Evolutionary conservation across 1,139 yeast genomes (phyloP), one percentile per base, ranked within the genome.

Genomic region (Sugiyamaella sp.): DNA sequence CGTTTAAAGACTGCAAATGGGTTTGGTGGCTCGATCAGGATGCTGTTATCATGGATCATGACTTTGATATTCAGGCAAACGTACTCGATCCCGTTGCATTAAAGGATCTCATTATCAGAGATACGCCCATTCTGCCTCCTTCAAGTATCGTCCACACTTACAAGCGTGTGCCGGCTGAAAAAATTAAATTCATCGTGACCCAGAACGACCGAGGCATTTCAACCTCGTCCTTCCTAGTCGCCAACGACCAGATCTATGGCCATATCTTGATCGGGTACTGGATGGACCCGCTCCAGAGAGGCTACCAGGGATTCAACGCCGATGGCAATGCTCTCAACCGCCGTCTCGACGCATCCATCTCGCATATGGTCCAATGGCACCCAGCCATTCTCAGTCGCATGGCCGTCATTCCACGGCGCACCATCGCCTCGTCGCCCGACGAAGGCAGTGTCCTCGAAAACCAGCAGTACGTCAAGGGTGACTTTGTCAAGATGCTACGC

Each of bases 301-400:
- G 78, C 49, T 89, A 86, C 69, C 77, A 75, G 20, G 84, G 81
- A 67, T 86, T 86, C 71, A 80, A 81, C n/a, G 48, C 74, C 66
- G 57, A 81, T 21, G 39, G 45, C 19, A 81, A 84, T 3, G 85
- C 83, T 56, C 78, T 82, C 21, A 62, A 64, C 51, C 67, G 71
- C 16, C 66, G 65, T 20, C 52, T 64, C 20, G 71, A 70, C 51
- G 69, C 71, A 14, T 85, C 89, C 1, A 65, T 89, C 41, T 80
- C 89, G 3, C 97, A 89, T 68, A 77, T 88, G 52, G 75, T 89
- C 59, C 96, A 89, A 70, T 89, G 96, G 97, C 97, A 89, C 66
- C 96, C 96, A n/a, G 81, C 80, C 40, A 71, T 87, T 32, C 76
- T 89, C 62, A 79, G 86, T 51, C 84, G 82, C 63, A 78, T 91